Evolutionary conservation across 2,329 filamentous ascomycete species (phyloP).

Genomic region (Paraphoma sp.): DNA sequence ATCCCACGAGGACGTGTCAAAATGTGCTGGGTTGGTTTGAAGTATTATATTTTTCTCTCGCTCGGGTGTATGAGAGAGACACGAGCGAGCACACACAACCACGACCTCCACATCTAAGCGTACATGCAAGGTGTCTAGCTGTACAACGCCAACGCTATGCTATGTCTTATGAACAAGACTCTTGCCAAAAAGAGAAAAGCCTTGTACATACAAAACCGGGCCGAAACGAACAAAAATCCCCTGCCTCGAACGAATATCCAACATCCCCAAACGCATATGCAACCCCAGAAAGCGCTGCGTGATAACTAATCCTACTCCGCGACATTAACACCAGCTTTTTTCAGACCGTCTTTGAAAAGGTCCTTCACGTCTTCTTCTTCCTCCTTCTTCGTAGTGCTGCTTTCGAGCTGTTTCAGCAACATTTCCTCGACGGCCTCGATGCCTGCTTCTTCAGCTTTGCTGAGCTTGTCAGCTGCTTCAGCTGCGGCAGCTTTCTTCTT

Average conservation of each 20-base stretch:
- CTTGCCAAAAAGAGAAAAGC: not conserved
- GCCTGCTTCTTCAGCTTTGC: constrained; percentile 42
- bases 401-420: constrained; percentile 44
- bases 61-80: too few species aligned
- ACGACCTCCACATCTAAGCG: too few species aligned
- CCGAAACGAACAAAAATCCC: too few species aligned
- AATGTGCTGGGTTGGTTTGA: not conserved
- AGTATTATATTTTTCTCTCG: not conserved
- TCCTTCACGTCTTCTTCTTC: constrained; percentile 49
- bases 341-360: constrained; percentile 49
- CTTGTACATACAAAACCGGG: not conserved
- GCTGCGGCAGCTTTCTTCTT: constrained; percentile 23
- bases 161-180: not conserved
- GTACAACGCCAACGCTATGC: constrained; percentile 7
- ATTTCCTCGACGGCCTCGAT: constrained; percentile 49
- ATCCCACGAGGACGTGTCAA: not conserved
- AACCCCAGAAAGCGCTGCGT: not conserved
- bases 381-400: constrained; percentile 4
- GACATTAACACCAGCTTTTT: constrained; percentile 51
- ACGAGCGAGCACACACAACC: too few species aligned
- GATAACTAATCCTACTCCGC: not conserved
- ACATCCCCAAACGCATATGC: not conserved
- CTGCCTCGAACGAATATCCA: too few species aligned
- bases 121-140: not conserved
- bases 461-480: constrained; percentile 36